These are phyloP conservation scores for Boletus rufocinnamomeus DNA, from an alignment of 768 basidiomycete genomes.

Conservation along the genomic window DNA sequence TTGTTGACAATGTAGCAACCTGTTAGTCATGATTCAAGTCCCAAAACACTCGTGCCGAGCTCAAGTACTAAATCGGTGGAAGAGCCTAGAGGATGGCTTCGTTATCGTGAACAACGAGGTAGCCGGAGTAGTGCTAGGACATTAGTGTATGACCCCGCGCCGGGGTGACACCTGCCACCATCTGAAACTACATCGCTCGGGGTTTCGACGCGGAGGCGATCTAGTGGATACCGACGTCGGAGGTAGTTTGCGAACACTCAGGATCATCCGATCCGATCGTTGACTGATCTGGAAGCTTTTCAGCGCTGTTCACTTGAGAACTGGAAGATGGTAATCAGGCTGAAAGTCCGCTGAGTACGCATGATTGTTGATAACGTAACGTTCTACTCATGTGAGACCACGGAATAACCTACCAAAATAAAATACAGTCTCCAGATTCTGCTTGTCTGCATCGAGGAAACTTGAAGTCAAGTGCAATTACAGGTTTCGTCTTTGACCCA, in stretches of 20 bases:
- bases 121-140: neutral
- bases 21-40: too few species aligned
- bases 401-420: neutral
- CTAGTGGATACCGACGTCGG: neutral
- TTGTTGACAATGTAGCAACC: neutral
- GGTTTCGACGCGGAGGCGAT: neutral
- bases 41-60: too few species aligned
- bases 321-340: constrained; percentile 1
- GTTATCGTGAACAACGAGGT: neutral
- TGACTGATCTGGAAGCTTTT: neutral
- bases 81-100: too few species aligned
- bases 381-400: neutral
- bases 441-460: too few species aligned
- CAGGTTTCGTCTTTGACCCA: too few species aligned
- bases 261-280: neutral
- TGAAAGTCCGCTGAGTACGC: neutral
- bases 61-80: too few species aligned
- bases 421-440: too few species aligned
- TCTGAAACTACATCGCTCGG: neutral
- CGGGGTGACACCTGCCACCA: too few species aligned
- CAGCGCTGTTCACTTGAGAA: constrained; percentile 3
- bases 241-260: neutral
- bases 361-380: neutral
- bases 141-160: too few species aligned
- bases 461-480: too few species aligned